Evolutionary conservation across 768 basidiomycete genomes (phyloP), one percentile per base, ranked within the genome.

Genomic region (Lentinula edodes): DNA sequence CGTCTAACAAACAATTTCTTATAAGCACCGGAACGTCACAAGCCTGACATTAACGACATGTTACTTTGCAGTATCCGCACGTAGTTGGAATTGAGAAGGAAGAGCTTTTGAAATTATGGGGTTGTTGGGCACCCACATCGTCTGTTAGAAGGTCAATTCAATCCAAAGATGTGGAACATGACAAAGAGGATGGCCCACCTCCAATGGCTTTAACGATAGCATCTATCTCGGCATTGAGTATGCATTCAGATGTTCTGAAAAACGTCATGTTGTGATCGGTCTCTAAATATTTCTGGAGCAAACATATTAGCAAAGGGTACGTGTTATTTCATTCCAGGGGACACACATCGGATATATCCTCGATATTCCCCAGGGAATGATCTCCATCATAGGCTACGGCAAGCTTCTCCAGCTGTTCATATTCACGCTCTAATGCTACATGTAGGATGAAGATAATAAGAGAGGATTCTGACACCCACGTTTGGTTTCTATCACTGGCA

Each of bases 51-150:
- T 39, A 48, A 61, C 45, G 35, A 52, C 16, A 64, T 77, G 38
- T 28, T 63, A 88, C 91, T 82, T 89, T 87, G 78, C 92, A 94
- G 70, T 90, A 91, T 13, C 82, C 86, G 65, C 92, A 94, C 50
- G 83, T 79, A 5, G 91, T 90, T 5, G 92, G 91, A 56, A 94
- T 91, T 16, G 90, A 91, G 73, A 94, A 94, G 2, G 89, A 85
- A 2, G 91, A 87, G 64, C 87, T 86, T 75, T 94, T 93, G 79
- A 93, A 94, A 34, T 82, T 76, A 71, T 93, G 92, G 2, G 89
- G 91, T 57, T 73, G 78, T 65, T 84, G 82, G 10, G 77, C 80
- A 34, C 92, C 92, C 67, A 87, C 81, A 66, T 94, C 92, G 66
- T 83, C 92, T 93, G 66, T n/a, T 15, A 61, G 12, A 12, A 59